Conservation (phyloP, 306 rosid species). For the Lablab purpureus region DNA sequence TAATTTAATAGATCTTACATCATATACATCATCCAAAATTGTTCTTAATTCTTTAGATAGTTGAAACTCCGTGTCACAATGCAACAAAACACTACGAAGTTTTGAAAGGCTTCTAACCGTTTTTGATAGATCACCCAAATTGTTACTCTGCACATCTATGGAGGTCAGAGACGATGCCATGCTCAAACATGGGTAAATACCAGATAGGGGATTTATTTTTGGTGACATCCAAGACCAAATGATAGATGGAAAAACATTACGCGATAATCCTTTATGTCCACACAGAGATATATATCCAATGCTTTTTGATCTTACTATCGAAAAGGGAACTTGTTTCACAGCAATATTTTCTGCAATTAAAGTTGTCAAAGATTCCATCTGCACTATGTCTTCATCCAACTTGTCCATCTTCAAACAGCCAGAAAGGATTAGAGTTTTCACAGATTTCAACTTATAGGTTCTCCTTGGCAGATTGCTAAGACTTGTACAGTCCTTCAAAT, state of each 20-base stretch:
- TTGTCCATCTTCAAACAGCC: background rate
- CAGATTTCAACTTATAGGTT: constrained; percentile 42
- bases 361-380: constrained; percentile 54
- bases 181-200: background rate
- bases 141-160: background rate
- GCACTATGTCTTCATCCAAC: background rate
- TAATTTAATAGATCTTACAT: background rate
- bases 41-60: constrained; percentile 34
- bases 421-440: constrained; percentile 47
- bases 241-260: constrained; percentile 40
- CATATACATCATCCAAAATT: constrained; percentile 32
- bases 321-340: constrained; percentile 29
- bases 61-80: background rate
- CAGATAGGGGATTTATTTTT: constrained; percentile 39
- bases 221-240: constrained; percentile 3
- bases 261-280: background rate
- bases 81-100: constrained; percentile 19
- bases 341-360: constrained; percentile 46
- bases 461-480: constrained; percentile 11
- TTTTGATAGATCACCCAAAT: background rate
- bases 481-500: constrained; percentile 30
- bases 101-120: constrained; percentile 4
- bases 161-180: constrained; percentile 27
- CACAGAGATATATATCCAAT: background rate
- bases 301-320: background rate